Evolutionary conservation across 208 protist species (phyloP), one percentile per base, ranked within the genome.

Genomic region (Trypanosoma melophagium): DNA sequence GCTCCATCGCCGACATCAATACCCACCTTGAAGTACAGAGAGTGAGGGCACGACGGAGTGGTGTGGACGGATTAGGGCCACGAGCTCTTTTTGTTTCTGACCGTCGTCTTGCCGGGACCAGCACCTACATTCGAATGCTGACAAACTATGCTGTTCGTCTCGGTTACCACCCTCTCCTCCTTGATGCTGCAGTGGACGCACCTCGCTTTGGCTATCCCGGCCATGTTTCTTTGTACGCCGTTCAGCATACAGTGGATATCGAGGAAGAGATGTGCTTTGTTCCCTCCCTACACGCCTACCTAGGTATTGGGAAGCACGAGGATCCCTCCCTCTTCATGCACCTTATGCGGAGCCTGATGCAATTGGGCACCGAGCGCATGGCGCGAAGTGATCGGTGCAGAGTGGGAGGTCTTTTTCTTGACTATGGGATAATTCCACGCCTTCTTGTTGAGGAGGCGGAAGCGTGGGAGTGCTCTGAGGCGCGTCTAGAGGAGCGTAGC

Each of bases 401-500:
- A 21, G 81, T 87, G 7, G 86, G 86, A 19, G 86, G 86, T 9
- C 35, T 92, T 19, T 92, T 89, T 77, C 45, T 92, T 3, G 84
- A 92, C 62, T 92, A 82, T 55, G 83, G 83, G n/a, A 70, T 71
- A 25, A 61, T 92, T 7, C 60, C 66, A 52, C 65, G 71, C 12
- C 35, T 51, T 9, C 19, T 59, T 10, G 69, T 80, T 16, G 67
- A 74, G 49, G 67, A 55, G 13, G 68, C 68, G 14, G 74, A 79
- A 68, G 77, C 64, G 25, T 74, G 81, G 63, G 70, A 77, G 28
- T 62, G 59, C 55, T 74, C 78, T 2, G 71, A 84, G 50, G 58
- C 47, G 55, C 52, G 61, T 10, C 50, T 40, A 9, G 49, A 65
- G 17, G 73, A 47, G 2, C 64, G 57, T 28, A 49, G 58, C 24